Evolutionary conservation across 2,329 filamentous ascomycete genomes (phyloP), one percentile per base, ranked within the genome.

Genomic region (Balansia obtecta): DNA sequence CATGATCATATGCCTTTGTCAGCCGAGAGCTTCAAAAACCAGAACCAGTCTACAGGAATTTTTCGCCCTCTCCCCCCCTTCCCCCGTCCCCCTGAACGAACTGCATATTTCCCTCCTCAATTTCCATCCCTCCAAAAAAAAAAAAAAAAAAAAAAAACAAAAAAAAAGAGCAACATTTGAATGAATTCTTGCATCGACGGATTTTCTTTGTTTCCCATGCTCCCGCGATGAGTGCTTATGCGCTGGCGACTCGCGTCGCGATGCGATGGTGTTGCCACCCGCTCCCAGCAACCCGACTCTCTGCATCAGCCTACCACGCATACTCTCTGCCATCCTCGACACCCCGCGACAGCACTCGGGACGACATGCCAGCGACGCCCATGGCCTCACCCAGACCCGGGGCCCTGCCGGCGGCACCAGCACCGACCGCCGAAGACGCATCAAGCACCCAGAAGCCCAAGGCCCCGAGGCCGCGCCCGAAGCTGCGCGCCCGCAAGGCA

Each of bases 401-500:
- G 34, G 58, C 64, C 16, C 60, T 76, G 20, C 75, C 74, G n/a
- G 41, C 51, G 48, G 39, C 56, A 50, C 20, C 20, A 22, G 20
- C 20, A 22, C 39, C 50, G 39, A 12, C 53, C 33, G 18, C 45
- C 11, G 38, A 38, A 27, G 30, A 34, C 15, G 27, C 20, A 12
- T 37, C 48, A 30, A 45, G 13, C 27, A 18, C 45, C 1, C 85
- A 89, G 63, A 83, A 80, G 62, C 70, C 80, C 34, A 81, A 80
- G 60, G 69, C 77, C 11, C 63, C 58, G 3, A 58, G 67, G 4
- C 65, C 62, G 20, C 61, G 67, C 44, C 53, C 66, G 2, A 67
- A 65, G 60, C 60, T 69, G 39, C 69, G 71, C 2, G 79, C 91
- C 12, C 82, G 90, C 51, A 97, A 97, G 71, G 90, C 93, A 1